Evolutionary conservation across 805 yeast species (phyloP), one percentile per base, ranked within the genome.

Genomic region (Starmerella sirachaensis): DNA sequence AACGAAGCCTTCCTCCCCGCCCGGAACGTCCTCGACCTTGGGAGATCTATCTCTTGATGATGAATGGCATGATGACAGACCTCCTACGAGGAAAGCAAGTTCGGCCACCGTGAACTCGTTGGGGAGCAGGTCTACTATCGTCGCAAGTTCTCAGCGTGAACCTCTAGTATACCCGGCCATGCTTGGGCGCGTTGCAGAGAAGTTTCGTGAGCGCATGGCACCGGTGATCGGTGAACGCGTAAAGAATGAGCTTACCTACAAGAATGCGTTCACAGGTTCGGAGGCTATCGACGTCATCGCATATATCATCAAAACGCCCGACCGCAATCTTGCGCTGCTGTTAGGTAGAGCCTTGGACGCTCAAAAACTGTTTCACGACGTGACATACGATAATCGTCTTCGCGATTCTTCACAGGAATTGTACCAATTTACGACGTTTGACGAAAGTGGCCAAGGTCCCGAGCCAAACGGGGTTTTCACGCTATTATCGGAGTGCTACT

Each of bases 241-340:
- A 55, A 91, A 88, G 55, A 88, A 86, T 61, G 95, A 94, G 13
- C 68, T 86, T 49, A 79, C 84, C 45, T 88, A 85, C 59, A 79
- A 93, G 55, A 93, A 86, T 54, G 78, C 96, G 0, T 91, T 91
- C 54, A 79, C 94, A 0, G 98, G 98, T 23, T 68, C 82, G 17
- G 91, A 83, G 59, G 95, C 97, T 1, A 94, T 91, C 21, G 95
- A 85, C 57, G 70, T 77, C n/a, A 75, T 91, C 42, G 78, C 93
- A 40, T 68, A 78, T 40, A 80, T 91, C 37, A 77, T 88, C 35
- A 68, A 93, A 48, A 88, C 95, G 1, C 79, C 84, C 7, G 98
- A 91, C 57, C 68, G 98, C 42, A 86, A 85, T 50, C 62, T 91
- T 51, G 97, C 97, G 0, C 62, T 91, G 32, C 63, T 91, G 23